Base-by-base conservation (phyloP, 768 basidiomycete species). In the Piloderma croceum region DNA sequence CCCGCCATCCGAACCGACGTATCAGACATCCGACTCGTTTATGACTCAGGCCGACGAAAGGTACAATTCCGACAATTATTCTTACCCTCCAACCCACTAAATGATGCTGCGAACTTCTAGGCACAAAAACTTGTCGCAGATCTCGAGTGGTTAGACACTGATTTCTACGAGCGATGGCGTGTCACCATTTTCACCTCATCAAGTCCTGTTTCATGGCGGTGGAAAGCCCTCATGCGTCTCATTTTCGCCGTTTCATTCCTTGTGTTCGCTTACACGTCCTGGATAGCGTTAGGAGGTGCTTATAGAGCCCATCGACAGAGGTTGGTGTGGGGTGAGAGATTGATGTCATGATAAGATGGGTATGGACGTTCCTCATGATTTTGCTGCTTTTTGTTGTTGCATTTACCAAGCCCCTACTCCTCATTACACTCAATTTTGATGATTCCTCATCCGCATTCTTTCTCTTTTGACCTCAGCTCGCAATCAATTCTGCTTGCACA, bases 261-360 rank as follows among this genome's bases (percentile, higher is more conserved):
- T 34, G 60, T 71, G 17, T 81, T 79, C 58, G 63, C 73, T 31
- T 77, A 76, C 70, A 60, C 81, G 11, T 61, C 71, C 19, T 82
- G 73, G 73, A 71, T 80, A 22, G 74, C 77, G 0, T 54, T 83
- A 15, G 66, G 69, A 18, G 86, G 84, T 22, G 84, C 76, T 19
- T 81, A 83, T 44, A 69, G 79, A 25, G 86, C 85, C 17, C 82
- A 89, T 56, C 70, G 80, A 49, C 77, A 85, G 51, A 67, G 83
- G 31, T 73, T 86, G 17, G 76, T 89, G 11, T 89, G 84, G 83
- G 86, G 86, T 37, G 83, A 84, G 52, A 74, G 78, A 38, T 66
- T 89, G 42, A 82, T 87, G 73, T 83, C 79, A 33, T 88, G 59
- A 69, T n/a, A n/a, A n/a, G n/a, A n/a, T n/a, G n/a, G n/a, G n/a